phyloP scores from a whole-genome alignment of 176 grass and related monocot genomes.

The Aegilops sharonensis region DNA sequence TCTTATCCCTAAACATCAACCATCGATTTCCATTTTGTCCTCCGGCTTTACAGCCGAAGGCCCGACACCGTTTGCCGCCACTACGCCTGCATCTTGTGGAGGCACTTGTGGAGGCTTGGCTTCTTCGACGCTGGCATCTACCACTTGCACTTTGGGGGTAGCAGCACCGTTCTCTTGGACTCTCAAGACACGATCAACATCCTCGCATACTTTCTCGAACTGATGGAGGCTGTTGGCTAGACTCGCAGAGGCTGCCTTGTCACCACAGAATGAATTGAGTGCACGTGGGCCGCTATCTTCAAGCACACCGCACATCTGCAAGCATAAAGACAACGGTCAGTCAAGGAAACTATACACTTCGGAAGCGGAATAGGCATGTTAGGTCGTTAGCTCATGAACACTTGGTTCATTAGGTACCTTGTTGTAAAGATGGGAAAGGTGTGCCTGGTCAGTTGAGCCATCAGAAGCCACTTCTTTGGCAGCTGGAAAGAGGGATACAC shows the following conservation, averaged over 20 bases:
- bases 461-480: constrained; percentile 40
- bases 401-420: constrained; percentile 47
- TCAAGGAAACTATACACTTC: not conserved
- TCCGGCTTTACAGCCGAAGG: not conserved
- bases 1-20: too few relatives aligned
- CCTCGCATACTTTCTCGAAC: constrained; percentile 54
- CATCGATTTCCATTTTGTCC: not conserved
- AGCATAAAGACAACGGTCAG: not conserved
- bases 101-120: not conserved
- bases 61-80: not conserved
- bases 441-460: constrained; percentile 33
- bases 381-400: not conserved
- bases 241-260: constrained; percentile 44
- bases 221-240: constrained; percentile 56
- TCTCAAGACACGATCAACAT: constrained; percentile 40
- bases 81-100: not conserved
- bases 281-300: constrained; percentile 53
- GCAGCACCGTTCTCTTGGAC: constrained; percentile 28
- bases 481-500: constrained; percentile 46
- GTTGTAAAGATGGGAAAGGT: constrained; percentile 75
- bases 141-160: constrained; percentile 21
- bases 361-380: not conserved
- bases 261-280: constrained; percentile 64
- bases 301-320: constrained; percentile 77
- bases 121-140: constrained; percentile 7